Base-by-base conservation (phyloP, 495 filamentous ascomycete genomes). In the Jackrogersella multiformis region DNA sequence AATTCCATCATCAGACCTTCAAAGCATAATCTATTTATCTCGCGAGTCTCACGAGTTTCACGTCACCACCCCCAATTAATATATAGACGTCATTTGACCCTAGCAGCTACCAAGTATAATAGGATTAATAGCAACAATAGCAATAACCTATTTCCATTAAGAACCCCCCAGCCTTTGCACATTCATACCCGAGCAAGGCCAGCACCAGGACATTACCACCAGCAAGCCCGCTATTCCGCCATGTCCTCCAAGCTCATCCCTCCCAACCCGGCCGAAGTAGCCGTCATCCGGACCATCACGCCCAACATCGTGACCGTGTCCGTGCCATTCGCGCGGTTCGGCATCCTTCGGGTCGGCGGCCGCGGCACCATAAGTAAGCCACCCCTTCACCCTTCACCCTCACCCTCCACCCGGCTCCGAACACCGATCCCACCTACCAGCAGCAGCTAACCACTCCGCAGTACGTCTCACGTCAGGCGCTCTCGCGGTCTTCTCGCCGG, bases 401-500 rank as follows among this genome's bases (percentile, higher is more conserved):
- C n/a, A n/a, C n/a, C n/a, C n/a, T n/a, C n/a, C n/a, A n/a, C n/a
- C n/a, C n/a, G n/a, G n/a, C n/a, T n/a, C n/a, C n/a, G n/a, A n/a
- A n/a, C n/a, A n/a, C n/a, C n/a, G 4, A 36, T 21, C 10, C 4
- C 28, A 16, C 13, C 55, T 15, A 64, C n/a, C 15, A 21, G 6
- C 16, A 10, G 39, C 46, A 16, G 38, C 26, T 42, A 53, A 53
- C 49, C n/a, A 1, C 28, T 5, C 12, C 26, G 9, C 32, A 93
- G 92, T 97, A 69, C 87, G 87, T 53, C 87, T 99, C 66, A 80
- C 83, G 38, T 86, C 88, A 7, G 92, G 92, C 53, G 80, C 84
- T 34, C 85, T 99, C 45, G 93, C 92, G 57, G 90, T 99, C 68
- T 97, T 97, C 85, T 97, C 93, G 2, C 95, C 95, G 26, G 89